Conservation (phyloP, 805 yeast species). For the Teunomyces gatunensis region DNA sequence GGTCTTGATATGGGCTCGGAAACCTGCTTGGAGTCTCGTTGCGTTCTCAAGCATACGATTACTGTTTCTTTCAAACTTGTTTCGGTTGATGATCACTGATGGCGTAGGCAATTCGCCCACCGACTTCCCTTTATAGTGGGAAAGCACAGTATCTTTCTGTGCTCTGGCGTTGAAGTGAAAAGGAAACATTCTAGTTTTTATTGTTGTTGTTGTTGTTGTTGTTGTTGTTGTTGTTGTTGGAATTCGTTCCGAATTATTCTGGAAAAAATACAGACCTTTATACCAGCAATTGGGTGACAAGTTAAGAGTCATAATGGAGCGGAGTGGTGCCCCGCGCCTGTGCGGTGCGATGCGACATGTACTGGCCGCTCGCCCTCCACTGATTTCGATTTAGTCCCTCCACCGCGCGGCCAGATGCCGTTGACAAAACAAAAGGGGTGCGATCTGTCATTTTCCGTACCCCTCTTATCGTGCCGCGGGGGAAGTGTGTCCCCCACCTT, state of each 20-base stretch:
- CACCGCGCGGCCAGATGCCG: not conserved
- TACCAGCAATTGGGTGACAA: too few relatives aligned
- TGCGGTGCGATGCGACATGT: too few relatives aligned
- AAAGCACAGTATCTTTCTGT: slow-evolving; percentile 19
- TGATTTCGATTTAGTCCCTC: not conserved
- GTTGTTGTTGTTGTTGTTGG: too few relatives aligned
- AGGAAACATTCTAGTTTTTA: slow-evolving; percentile 2
- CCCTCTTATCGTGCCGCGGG: not conserved
- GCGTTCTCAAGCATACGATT: slow-evolving; percentile 49
- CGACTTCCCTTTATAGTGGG: slow-evolving; percentile 38
- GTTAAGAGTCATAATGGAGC: too few relatives aligned
- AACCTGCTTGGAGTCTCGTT: slow-evolving; percentile 35
- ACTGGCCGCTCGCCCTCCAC: not conserved
- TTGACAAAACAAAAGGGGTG: not conserved
- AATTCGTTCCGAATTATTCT: too few relatives aligned
- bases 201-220: too few relatives aligned
- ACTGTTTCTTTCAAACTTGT: slow-evolving; percentile 43
- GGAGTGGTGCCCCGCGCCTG: too few relatives aligned
- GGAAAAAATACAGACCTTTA: too few relatives aligned
- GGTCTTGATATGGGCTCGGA: slow-evolving; percentile 75
- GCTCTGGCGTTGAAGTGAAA: slow-evolving; percentile 15
- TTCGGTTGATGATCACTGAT: slow-evolving; percentile 47
- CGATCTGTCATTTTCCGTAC: not conserved
- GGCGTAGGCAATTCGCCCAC: slow-evolving; percentile 59
- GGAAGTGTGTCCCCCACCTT: not conserved